Evolutionary conservation across 228 moss, liverwort and hornwort species (phyloP), one percentile per base, ranked within the genome.

Genomic region (Sphagnum magellanicum): DNA sequence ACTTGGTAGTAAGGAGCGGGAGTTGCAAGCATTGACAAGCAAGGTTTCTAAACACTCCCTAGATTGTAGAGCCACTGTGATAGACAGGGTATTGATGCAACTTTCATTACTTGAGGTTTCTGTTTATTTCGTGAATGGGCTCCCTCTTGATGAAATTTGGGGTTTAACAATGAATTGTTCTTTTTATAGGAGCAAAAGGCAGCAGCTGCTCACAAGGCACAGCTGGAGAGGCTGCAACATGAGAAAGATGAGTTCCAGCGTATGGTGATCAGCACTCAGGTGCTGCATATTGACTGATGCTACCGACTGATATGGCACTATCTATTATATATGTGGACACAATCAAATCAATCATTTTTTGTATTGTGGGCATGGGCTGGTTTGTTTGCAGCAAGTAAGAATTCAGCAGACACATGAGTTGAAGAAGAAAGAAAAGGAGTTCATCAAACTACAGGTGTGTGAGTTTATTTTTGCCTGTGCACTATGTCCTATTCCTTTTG

Each of bases 341-440:
- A 5, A 16, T 16, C 15, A 14, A 5, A 16, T 8, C 13, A 61
- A 6, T 32, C 4, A 62, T 4, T 50, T 65, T 50, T 48, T 6
- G 48, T 48, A 11, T 7, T 13, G 14, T 48, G 49, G 64, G 50
- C 14, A 65, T 50, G 64, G 48, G 48, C 14, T 69, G 69, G 68
- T 69, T 59, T 69, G 13, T 14, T 59, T 81, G 55, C 91, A 97
- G 96, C 96, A 97, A 93, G 91, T 97, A 72, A 84, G 88, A 70
- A 76, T 85, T 52, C 96, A 97, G 71, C 96, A 93, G 74, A 79
- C 87, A 70, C 93, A 97, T 74, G 96, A 97, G 78, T 84, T 97
- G 84, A 97, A 97, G 77, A 96, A 89, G 67, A 93, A 85, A 72
- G 96, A 97, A 75, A 97, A 97, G 75, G 96, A 97, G 49, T 93